Percentiles rank a stretch among this genome's conserved stretches.
Evolutionary conservation across 352 stramenopile species (phyloP).

Genomic region (Globisporangium spiculum): DNA sequence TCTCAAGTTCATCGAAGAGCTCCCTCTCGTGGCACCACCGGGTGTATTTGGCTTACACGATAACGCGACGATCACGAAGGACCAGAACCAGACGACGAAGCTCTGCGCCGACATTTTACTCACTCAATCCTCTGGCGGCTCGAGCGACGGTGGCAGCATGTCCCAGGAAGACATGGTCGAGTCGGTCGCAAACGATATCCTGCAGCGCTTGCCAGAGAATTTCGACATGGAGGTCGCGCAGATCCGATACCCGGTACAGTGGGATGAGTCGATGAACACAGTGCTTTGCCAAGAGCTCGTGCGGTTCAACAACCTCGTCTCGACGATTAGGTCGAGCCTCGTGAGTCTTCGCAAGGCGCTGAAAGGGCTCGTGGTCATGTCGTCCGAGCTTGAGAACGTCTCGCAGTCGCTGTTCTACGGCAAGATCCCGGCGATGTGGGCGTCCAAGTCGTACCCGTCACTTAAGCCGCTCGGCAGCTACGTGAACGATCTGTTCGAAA

Average conservation of each 20-base stretch:
- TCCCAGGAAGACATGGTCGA: slow-evolving; percentile 91
- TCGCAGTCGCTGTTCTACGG: slow-evolving; percentile 90
- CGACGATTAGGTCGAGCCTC: slow-evolving; percentile 84
- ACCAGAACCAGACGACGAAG: slow-evolving; percentile 93
- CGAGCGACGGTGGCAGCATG: slow-evolving; percentile 51
- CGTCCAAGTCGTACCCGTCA: slow-evolving; percentile 90
- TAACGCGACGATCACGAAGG: slow-evolving; percentile 94
- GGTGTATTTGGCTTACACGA: slow-evolving; percentile 93
- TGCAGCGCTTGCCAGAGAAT: slow-evolving; percentile 80
- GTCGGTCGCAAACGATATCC: slow-evolving; percentile 84
- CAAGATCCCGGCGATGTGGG: slow-evolving; percentile 91
- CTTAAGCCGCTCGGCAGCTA: slow-evolving; percentile 91
- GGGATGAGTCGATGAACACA: slow-evolving; percentile 94
- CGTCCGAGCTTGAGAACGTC: slow-evolving; percentile 90
- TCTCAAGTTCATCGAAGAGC: slow-evolving; percentile 78
- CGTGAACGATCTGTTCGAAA: slow-evolving; percentile 88
- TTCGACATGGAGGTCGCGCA: slow-evolving; percentile 93
- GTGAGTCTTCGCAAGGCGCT: slow-evolving; percentile 88
- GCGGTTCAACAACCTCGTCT: slow-evolving; percentile 92
- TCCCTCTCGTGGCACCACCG: slow-evolving; percentile 86
- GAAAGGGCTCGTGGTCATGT: slow-evolving; percentile 94
- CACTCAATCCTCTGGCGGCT: slow-evolving; percentile 80
- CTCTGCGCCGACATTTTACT: slow-evolving; percentile 92
- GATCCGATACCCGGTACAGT: slow-evolving; percentile 89
- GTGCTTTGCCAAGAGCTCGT: slow-evolving; percentile 93